Base-by-base conservation (phyloP, 2,329 filamentous ascomycete genomes). In the Septoria petroselini region DNA sequence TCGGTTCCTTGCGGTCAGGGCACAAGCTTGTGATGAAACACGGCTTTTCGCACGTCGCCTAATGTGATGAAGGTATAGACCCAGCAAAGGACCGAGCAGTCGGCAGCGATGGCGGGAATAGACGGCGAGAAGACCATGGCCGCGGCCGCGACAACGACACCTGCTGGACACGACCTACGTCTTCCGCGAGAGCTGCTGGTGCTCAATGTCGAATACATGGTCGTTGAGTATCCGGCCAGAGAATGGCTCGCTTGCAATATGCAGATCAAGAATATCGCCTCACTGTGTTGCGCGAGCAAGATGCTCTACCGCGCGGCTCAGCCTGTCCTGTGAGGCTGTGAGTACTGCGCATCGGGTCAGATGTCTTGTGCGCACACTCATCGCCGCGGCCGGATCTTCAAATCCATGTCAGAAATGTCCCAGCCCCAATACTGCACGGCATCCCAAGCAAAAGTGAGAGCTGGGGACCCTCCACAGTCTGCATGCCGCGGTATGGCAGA, bases 181-280 rank as follows among this genome's bases (percentile, higher is more conserved):
- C n/a, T 54, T 15, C 52, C 52, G 17, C 39, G 49, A 17, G 45
- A 54, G 35, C 15, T 57, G n/a, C 41, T 55, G 14, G 34, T 35
- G 31, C 19, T 14, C 6, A 44, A 54, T 9, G 41, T 53, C 11
- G 49, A 44, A 12, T 25, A 51, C 34, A 27, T 50, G 9, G 21
- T 34, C n/a, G 29, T 19, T 27, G 21, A 18, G 31, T 30, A 30
- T 14, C 19, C 35, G 15, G 21, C 7, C 29, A 25, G 21, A 25
- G 21, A 25, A 21, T 18, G 7, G 45, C 34, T 7, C 12, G 15
- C 31, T 30, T 41, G 12, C 27, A 49, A 12, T 30, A 27, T 9
- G 14, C 23, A 2, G 14, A 27, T 12, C 29, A 27, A 35, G 37
- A 49, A 29, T 12, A 33, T 53, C 3, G 7, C 18, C 8, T n/a